These are phyloP conservation scores for California macrophylla DNA, from an alignment of 441 rosid genomes.

Conservation along the genomic window DNA sequence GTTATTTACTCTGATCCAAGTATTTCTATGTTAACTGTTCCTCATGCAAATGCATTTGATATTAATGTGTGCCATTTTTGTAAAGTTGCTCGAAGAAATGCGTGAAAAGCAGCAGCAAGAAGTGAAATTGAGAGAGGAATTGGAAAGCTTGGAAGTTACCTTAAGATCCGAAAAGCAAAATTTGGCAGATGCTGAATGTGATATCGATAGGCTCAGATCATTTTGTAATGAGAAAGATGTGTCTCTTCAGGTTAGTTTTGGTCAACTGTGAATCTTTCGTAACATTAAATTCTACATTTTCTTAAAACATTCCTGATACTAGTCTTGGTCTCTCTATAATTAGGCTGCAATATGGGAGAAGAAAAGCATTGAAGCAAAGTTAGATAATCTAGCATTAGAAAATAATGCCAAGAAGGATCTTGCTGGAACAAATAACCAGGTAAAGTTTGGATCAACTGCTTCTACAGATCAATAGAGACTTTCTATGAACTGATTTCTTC, in stretches of 20 bases:
- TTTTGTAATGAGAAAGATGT: constrained; percentile 54
- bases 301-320: background rate
- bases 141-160: constrained; percentile 46
- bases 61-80: constrained; percentile 20
- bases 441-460: constrained; percentile 14
- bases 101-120: constrained; percentile 58
- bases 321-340: constrained; percentile 17
- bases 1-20: background rate
- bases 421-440: constrained; percentile 44
- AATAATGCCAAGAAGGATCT: constrained; percentile 36
- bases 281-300: background rate
- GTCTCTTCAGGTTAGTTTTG: constrained; percentile 52
- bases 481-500: background rate
- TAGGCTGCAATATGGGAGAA: constrained; percentile 57
- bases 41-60: background rate
- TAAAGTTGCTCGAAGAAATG: constrained; percentile 62
- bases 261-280: constrained; percentile 4
- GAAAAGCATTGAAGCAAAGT: constrained; percentile 46
- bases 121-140: constrained; percentile 49
- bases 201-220: constrained; percentile 48
- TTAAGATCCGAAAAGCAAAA: constrained; percentile 59
- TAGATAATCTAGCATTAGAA: constrained; percentile 34
- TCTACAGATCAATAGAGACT: background rate
- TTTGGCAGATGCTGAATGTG: constrained; percentile 35
- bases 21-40: background rate